Base-by-base conservation (phyloP, 805 yeast genomes). In the Teunomyces barrocoloradensis region DNA sequence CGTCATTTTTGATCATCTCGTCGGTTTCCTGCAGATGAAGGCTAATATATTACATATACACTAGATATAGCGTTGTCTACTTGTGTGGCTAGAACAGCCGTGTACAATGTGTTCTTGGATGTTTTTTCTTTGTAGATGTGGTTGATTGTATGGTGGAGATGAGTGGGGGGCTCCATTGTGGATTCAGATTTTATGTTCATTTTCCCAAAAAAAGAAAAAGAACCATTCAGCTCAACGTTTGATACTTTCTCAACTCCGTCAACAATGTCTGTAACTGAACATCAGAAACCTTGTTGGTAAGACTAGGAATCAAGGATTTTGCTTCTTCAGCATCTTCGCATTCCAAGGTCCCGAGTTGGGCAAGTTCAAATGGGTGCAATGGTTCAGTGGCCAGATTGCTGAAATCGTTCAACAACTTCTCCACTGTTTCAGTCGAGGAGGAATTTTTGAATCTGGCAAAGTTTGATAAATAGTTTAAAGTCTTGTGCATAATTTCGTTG, bases 311-410 rank as follows among this genome's bases (percentile, higher is more conserved):
- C 59, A 94, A 75, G 13, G 97, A 88, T 68, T 89, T 89, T 32
- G 98, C 98, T 73, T 94, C 99, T 61, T 88, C 99, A 5, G 96
- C 90, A 53, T 92, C 97, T 61, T 92, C 99, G 68, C 97, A 91
- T 27, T 94, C 87, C 52, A 92, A 75, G 3, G 96, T 88, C 0
- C 95, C 92, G 51, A 86, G 72, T 68, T 94, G 98, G 1, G 98
- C 96, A 46, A 89, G 75, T 69, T 94, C 99, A 65, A 94, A 94
- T 1, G 99, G 98, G 72, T 94, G 99, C 58, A 94, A 69, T 12
- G 76, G 74, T 50, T 72, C 71, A 1, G 65, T 43, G 23, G 82
- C 84, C 48, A 60, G 64, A 45, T 54, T 57, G 36, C 80, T 71
- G 58, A 84, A 85, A 54, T 88, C 96, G 42, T 85, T 81, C 60